Evolutionary conservation across 139 green algal genomes (phyloP), one percentile per base, ranked within the genome.

Genomic region (Gonium pectorale): DNA sequence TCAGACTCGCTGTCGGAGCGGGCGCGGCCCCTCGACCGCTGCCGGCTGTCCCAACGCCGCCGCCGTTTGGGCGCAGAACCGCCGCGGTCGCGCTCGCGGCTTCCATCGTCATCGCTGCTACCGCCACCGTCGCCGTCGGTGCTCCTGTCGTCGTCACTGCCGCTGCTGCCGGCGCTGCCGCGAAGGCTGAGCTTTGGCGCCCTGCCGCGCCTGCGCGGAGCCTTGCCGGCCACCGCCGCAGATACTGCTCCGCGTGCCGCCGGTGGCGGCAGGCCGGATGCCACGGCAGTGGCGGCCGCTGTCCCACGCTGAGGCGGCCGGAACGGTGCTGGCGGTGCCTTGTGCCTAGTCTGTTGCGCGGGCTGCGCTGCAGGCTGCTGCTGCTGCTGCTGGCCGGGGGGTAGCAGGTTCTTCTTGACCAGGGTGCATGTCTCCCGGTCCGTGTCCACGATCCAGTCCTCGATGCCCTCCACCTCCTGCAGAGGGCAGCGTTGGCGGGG

Each of bases 391-490:
- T 81, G 73, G 37, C 52, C 52, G 44, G 68, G 68, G 17, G 41
- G 68, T 27, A 60, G 68, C n/a, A 81, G n/a, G 52, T 68, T 33
- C 52, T 81, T 81, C 73, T 81, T 81, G 73, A 84, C 78, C 62
- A 84, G 43, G 11, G 62, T 74, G 78, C 43, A 67, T 3, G 78
- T 84, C 44, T 66, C 43, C 8, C 37, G 62, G 78, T 84, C 78
- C 15, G 78, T 64, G 46, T 74, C 78, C 44, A 84, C 78, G 17
- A 84, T 56, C 62, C 62, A 75, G 62, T 84, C 62, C 60, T 84
- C 44, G 19, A 84, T 75, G 52, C 37, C 63, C 78, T 75, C 62
- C 15, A 74, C 33, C 78, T 84, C 78, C 78, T 84, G 78, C n/a
- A 5, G 46, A 5, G 31, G 22, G 38, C 27, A 5, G 24, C 27